Conservation (phyloP, 2,329 filamentous ascomycete species). For the Penicillium sp. region DNA sequence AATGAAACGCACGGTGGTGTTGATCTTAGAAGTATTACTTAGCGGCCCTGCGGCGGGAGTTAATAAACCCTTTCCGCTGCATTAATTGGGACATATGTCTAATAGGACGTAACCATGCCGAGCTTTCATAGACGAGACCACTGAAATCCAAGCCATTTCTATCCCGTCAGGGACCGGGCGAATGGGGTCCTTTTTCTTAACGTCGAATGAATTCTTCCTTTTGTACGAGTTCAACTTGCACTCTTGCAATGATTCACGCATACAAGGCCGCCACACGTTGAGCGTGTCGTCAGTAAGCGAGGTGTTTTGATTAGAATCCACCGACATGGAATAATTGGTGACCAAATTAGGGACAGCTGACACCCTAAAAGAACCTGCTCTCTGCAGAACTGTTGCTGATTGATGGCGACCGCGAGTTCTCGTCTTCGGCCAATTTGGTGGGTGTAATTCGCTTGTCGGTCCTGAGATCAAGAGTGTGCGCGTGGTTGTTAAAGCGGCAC, state of each 20-base stretch:
- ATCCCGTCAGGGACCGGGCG: background rate
- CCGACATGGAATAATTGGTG: background rate
- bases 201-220: background rate
- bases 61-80: conserved; percentile 2
- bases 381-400: conserved; percentile 15
- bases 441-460: conserved; percentile 25
- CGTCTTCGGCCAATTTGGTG: conserved; percentile 28
- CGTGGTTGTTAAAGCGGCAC: conserved; percentile 30
- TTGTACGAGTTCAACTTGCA: background rate
- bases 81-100: background rate
- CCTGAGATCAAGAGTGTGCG: conserved; percentile 27
- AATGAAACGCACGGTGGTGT: too few relatives aligned
- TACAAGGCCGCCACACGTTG: conserved; percentile 8
- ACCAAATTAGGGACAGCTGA: background rate
- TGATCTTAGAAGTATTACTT: conserved; percentile 7
- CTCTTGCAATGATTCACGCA: conserved; percentile 6
- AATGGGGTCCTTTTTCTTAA: conserved; percentile 1
- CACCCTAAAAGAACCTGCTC: conserved; percentile 4
- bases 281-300: conserved; percentile 5
- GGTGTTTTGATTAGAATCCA: conserved; percentile 1
- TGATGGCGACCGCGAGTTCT: conserved; percentile 11
- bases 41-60: background rate
- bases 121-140: background rate
- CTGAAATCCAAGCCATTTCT: conserved; percentile 1
- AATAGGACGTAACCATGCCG: background rate